Percentiles rank a stretch among this genome's conserved stretches.
phyloP scores from a whole-genome alignment of 495 filamentous ascomycete species.

The Penicillium chermesinum region DNA sequence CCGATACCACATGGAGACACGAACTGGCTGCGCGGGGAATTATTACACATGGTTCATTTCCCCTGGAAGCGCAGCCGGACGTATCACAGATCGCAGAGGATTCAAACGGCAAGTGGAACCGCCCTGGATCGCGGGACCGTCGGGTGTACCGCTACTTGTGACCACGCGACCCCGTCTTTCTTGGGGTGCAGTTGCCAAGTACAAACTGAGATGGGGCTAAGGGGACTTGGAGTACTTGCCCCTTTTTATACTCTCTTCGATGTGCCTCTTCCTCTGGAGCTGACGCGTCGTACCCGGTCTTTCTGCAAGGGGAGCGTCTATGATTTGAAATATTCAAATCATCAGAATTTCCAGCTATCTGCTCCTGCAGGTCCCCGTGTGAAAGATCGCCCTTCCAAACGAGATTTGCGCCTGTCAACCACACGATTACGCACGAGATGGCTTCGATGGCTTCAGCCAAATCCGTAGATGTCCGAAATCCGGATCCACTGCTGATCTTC shows the following conservation, averaged over 20 bases:
- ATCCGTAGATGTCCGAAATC: not conserved
- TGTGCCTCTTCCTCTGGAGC: not conserved
- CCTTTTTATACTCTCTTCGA: too few relatives aligned
- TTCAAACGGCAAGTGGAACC: conserved; percentile 6
- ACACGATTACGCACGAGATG: not conserved
- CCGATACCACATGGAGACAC: too few relatives aligned
- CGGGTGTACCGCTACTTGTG: not conserved
- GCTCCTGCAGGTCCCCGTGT: conserved; percentile 19
- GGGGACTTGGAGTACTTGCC: not conserved
- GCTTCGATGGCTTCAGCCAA: too few relatives aligned
- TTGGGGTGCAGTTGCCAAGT: not conserved
- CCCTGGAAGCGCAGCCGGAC: not conserved
- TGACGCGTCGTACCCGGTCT: conserved; percentile 5
- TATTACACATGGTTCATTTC: not conserved
- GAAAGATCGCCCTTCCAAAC: not conserved
- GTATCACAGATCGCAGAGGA: conserved; percentile 6
- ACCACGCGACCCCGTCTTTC: not conserved
- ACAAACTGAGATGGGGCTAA: not conserved
- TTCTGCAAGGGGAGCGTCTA: conserved; percentile 22
- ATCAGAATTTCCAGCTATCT: conserved; percentile 4
- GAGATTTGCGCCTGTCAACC: not conserved
- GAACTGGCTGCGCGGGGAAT: too few relatives aligned
- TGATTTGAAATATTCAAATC: conserved; percentile 16
- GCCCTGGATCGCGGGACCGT: not conserved
- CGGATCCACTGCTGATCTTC: conserved; percentile 18